These are phyloP conservation scores for Cystobasidium onofrii DNA, from an alignment of 768 basidiomycete species.

Conservation along the genomic window DNA sequence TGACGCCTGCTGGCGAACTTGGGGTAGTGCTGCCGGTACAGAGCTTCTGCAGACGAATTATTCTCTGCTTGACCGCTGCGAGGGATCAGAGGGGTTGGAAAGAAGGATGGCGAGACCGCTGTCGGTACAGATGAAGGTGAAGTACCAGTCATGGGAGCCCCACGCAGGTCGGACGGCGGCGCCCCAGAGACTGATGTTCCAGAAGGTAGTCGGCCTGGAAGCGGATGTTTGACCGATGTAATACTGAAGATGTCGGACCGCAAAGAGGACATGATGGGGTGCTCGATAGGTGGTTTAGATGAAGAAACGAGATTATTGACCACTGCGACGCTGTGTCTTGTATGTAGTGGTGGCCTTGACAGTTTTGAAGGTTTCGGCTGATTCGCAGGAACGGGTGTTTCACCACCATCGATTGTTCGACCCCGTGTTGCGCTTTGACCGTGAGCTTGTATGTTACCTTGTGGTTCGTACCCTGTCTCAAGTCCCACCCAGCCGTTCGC, in stretches of 20 bases:
- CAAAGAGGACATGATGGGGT: not conserved
- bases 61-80: not conserved
- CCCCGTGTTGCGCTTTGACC: not conserved
- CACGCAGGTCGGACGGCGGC: not conserved
- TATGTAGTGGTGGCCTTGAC: not conserved
- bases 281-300: not conserved
- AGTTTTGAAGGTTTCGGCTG: not conserved
- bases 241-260: not conserved
- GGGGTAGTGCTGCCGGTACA: constrained; percentile 23
- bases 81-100: not conserved
- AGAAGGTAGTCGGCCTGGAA: not conserved
- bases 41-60: not conserved
- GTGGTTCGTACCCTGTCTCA: not conserved
- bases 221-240: not conserved
- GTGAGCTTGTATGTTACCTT: not conserved
- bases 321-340: not conserved
- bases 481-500: not conserved
- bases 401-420: not conserved
- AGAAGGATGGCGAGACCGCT: not conserved
- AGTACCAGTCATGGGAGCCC: no score
- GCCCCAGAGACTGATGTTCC: not conserved
- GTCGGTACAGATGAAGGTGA: not conserved
- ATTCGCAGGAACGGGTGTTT: not conserved
- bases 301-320: not conserved
- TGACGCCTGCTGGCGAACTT: constrained; percentile 17